Base-by-base conservation (phyloP, 306 rosid species). In the Alnus glutinosa region DNA sequence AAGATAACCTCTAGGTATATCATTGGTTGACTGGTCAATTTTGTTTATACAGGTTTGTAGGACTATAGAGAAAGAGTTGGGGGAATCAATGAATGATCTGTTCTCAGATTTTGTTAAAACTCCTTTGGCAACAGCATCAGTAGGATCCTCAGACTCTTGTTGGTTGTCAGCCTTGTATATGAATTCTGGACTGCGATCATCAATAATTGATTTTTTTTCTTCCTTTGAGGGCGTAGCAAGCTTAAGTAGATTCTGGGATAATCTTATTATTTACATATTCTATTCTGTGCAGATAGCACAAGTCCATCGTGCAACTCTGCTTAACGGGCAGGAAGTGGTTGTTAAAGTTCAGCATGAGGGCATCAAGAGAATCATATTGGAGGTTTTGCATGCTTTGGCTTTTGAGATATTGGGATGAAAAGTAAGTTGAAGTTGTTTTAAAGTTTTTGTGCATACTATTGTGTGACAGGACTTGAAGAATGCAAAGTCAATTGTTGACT, bases 71-170 rank as follows among this genome's bases (percentile, higher is more conserved):
- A 85, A 85, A 69, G 97, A 96, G 89, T 74, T 96, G 86, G 99
- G 99, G 78, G 90, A 90, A 86, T 79, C 97, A 77, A 91, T 91
- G 91, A 89, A 90, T 75, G 96, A 93, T 73, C 74, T 96, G 52
- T 96, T 96, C 85, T 67, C 88, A 67, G 80, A 90, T 80, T 90
- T 96, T 87, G 88, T 86, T 74, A 76, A 88, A 46, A 83, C 75
- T 78, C 97, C 99, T 82, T 86, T 96, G 87, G 99, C 99, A 78
- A 96, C 99, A 46, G 99, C 98, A 75, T 96, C 99, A 0, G 98
- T 96, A 93, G 87, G 98, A 81, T 80, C 78, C 77, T 78, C 52
- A 23, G 37, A 48, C 78, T 81, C 61, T 75, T 70, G 75, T 71
- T 80, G 32, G 63, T 81, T 50, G 79, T 73, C 67, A 82, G 81